phyloP scores from a whole-genome alignment of 345 rosid species.

The Erodium maritimum region DNA sequence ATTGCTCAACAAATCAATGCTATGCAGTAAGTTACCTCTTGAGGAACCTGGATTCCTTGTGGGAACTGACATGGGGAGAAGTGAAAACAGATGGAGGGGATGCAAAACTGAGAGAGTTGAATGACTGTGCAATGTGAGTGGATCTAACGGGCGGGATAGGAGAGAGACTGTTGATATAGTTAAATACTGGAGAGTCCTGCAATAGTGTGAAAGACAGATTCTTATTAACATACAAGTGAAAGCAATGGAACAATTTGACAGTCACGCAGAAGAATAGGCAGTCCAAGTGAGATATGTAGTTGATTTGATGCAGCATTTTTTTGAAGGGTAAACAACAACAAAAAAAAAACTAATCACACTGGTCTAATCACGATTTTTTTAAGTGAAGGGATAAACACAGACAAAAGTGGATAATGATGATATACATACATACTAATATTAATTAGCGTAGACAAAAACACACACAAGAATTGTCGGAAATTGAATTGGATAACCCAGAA shows the following conservation, averaged over 20 bases:
- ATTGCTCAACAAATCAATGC: conserved; percentile 1
- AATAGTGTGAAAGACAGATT: neutral
- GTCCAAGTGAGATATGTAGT: neutral
- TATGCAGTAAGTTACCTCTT: conserved; percentile 35
- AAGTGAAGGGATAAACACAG: too few species aligned
- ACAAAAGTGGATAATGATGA: too few species aligned
- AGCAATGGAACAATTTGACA: neutral
- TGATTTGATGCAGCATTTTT: neutral
- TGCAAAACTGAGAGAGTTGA: conserved; percentile 53
- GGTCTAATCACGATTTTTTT: neutral
- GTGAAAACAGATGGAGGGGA: conserved; percentile 77
- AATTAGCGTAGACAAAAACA: too few species aligned
- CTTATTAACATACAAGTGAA: neutral
- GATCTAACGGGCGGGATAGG: conserved; percentile 78
- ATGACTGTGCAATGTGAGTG: conserved; percentile 41
- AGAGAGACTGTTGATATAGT: conserved; percentile 70
- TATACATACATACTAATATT: too few species aligned
- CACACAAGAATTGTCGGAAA: too few species aligned
- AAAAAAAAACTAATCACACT: neutral
- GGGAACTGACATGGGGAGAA: conserved; percentile 65
- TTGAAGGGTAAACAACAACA: neutral
- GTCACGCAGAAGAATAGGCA: conserved; percentile 1
- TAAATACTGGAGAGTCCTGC: conserved; percentile 91
- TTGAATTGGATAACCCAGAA: too few species aligned
- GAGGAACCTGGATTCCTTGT: conserved; percentile 59